A percentile compares a stretch with the other conserved stretches of the same genome.
Conservation (phyloP, 306 rosid species). For the Malus sylvestris region DNA sequence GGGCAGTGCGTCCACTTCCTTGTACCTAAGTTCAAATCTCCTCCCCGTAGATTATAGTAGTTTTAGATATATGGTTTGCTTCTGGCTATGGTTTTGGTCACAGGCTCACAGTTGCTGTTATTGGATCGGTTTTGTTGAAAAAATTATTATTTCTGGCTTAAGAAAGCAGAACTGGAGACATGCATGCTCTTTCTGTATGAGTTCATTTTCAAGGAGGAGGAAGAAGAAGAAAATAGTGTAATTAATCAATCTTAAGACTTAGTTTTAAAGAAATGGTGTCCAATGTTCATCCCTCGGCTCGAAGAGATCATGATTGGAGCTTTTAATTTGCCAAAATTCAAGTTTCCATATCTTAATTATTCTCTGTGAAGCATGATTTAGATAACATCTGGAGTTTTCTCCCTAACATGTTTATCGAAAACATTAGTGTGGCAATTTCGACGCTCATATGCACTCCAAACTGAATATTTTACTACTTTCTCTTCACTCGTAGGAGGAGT, state of each 20-base stretch:
- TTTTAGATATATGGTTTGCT: conserved; percentile 1
- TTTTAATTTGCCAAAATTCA: not conserved
- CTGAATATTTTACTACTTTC: no score
- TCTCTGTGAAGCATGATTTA: not conserved
- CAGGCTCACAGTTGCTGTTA: not conserved
- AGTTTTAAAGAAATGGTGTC: no score
- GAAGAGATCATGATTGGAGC: not conserved
- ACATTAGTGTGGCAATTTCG: not conserved
- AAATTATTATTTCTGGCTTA: conserved; percentile 6
- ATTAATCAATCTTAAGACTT: not conserved
- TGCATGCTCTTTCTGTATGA: not conserved
- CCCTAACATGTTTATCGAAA: not conserved
- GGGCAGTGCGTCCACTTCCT: not conserved
- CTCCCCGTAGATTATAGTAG: not conserved
- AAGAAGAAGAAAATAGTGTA: not conserved
- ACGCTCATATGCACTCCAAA: no score
- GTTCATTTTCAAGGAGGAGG: not conserved
- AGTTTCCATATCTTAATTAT: not conserved
- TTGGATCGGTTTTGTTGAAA: not conserved
- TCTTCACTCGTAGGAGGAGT: no score
- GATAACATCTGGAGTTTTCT: not conserved
- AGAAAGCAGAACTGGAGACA: not conserved
- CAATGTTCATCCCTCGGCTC: not conserved
- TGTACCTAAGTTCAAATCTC: not conserved
- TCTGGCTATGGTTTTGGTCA: not conserved